phyloP scores from a whole-genome alignment of 2,329 filamentous ascomycete species.

The Cylindrodendrum hubeiense region DNA sequence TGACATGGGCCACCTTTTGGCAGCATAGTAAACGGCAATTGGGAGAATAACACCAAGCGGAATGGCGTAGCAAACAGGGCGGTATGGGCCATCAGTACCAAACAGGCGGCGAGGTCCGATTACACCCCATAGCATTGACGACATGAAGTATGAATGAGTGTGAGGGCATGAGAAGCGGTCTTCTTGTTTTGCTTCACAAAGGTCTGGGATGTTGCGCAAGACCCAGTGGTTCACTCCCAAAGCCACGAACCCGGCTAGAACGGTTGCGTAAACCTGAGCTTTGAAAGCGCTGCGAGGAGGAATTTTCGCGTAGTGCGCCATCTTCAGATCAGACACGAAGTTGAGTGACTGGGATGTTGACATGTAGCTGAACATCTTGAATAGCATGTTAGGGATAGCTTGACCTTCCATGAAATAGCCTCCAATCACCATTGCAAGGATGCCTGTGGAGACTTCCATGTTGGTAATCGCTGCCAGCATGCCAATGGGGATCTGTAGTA shows the following conservation, averaged over 20 bases:
- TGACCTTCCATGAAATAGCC: conserved; percentile 75
- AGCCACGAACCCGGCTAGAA: conserved; percentile 67
- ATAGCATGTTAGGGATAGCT: conserved; percentile 77
- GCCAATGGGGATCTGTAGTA: conserved; percentile 67
- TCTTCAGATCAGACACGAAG: conserved; percentile 71
- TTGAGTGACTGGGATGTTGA: conserved; percentile 71
- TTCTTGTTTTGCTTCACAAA: conserved; percentile 66
- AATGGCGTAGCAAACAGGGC: conserved; percentile 33
- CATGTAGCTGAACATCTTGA: conserved; percentile 76
- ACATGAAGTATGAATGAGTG: conserved; percentile 68
- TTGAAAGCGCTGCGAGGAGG: conserved; percentile 67
- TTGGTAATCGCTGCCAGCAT: conserved; percentile 69
- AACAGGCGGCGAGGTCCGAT: conserved; percentile 77
- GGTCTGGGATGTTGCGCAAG: conserved; percentile 64
- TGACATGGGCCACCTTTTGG: conserved; percentile 36
- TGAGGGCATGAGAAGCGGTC: conserved; percentile 64
- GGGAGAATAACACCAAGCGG: conserved; percentile 36
- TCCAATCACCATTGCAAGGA: conserved; percentile 75
- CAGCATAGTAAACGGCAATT: conserved; percentile 28
- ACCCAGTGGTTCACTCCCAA: conserved; percentile 72
- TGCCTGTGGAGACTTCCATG: conserved; percentile 70
- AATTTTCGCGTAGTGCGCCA: conserved; percentile 73
- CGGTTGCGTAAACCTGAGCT: conserved; percentile 65
- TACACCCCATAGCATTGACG: conserved; percentile 75
- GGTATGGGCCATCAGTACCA: conserved; percentile 33